Conservation (phyloP, 768 basidiomycete genomes). For the Suillus subalutaceus region DNA sequence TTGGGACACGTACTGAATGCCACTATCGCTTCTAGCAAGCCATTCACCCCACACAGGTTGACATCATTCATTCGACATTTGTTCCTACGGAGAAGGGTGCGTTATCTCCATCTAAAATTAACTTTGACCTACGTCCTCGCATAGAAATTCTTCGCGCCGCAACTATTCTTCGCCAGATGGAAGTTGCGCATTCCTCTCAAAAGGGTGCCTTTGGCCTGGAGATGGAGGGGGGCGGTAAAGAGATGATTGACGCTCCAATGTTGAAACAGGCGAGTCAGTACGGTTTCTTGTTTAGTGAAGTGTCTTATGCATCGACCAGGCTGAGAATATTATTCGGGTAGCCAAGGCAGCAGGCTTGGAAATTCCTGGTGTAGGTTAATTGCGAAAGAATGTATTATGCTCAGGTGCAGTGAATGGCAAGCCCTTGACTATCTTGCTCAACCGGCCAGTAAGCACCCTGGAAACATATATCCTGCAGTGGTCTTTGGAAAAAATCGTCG, state of each 20-base stretch:
- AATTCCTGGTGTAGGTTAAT: slow-evolving; percentile 47
- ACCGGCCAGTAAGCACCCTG: background rate
- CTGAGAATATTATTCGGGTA: slow-evolving; percentile 52
- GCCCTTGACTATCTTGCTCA: background rate
- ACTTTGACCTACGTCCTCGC: background rate
- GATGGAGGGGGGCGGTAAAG: slow-evolving; percentile 52
- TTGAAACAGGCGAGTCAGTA: slow-evolving; percentile 64
- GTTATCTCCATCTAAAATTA: slow-evolving; percentile 9
- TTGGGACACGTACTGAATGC: slow-evolving; percentile 6
- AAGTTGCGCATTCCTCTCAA: slow-evolving; percentile 51
- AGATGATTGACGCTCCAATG: slow-evolving; percentile 94
- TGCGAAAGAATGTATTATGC: background rate
- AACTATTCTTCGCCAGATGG: slow-evolving; percentile 71
- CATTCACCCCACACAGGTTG: slow-evolving; percentile 87
- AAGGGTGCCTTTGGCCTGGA: slow-evolving; percentile 78
- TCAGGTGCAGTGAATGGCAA: background rate
- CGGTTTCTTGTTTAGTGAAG: background rate
- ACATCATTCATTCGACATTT: slow-evolving; percentile 75
- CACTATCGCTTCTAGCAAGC: slow-evolving; percentile 69
- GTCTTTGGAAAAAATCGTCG: background rate
- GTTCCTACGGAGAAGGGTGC: slow-evolving; percentile 73
- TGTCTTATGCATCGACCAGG: slow-evolving; percentile 33
- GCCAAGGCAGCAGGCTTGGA: slow-evolving; percentile 58
- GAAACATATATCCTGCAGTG: no score
- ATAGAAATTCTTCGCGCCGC: slow-evolving; percentile 78